Evolutionary conservation across 2,329 filamentous ascomycete species (phyloP).

Genomic region (Phialophora macrospora): DNA sequence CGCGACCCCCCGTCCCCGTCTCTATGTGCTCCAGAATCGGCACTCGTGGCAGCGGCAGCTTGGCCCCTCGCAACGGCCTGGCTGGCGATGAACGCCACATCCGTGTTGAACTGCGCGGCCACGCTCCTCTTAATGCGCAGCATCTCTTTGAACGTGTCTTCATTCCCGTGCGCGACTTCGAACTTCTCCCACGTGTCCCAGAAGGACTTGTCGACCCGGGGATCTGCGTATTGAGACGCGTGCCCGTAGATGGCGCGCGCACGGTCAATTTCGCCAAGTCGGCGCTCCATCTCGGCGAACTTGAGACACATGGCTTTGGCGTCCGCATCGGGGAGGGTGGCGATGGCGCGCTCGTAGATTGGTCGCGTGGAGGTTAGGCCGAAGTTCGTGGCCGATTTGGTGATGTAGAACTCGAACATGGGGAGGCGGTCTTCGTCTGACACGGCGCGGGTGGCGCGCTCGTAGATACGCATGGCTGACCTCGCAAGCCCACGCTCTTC

Average conservation of each 20-base stretch:
- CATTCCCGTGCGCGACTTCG: conserved; percentile 96
- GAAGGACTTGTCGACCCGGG: conserved; percentile 83
- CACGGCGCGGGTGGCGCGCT: conserved; percentile 91
- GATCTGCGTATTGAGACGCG: conserved; percentile 96
- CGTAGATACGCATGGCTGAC: conserved; percentile 98
- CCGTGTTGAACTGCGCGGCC: conserved; percentile 97
- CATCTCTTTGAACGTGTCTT: conserved; percentile 99
- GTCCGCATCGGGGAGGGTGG: conserved; percentile 88
- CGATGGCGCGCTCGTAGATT: conserved; percentile 95
- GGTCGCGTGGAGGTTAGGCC: conserved; percentile 90
- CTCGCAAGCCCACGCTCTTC: conserved; percentile 92
- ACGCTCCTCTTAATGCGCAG: conserved; percentile 95
- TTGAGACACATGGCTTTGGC: conserved; percentile 98
- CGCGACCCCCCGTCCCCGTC: conserved; percentile 45
- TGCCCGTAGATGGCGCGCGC: conserved; percentile 95
- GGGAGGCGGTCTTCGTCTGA: conserved; percentile 92
- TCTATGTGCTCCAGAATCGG: conserved; percentile 51
- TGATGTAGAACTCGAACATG: conserved; percentile 99
- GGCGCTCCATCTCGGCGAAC: conserved; percentile 94
- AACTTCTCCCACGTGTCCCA: conserved; percentile 98
- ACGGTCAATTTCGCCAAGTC: conserved; percentile 90
- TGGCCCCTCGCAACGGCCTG: conserved; percentile 87
- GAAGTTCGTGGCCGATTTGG: conserved; percentile 97
- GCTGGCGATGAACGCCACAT: conserved; percentile 97
- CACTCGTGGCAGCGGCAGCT: conserved; percentile 45